phyloP scores from a whole-genome alignment of 192 early-diverging fungal species.

The Linnemannia elongata region DNA sequence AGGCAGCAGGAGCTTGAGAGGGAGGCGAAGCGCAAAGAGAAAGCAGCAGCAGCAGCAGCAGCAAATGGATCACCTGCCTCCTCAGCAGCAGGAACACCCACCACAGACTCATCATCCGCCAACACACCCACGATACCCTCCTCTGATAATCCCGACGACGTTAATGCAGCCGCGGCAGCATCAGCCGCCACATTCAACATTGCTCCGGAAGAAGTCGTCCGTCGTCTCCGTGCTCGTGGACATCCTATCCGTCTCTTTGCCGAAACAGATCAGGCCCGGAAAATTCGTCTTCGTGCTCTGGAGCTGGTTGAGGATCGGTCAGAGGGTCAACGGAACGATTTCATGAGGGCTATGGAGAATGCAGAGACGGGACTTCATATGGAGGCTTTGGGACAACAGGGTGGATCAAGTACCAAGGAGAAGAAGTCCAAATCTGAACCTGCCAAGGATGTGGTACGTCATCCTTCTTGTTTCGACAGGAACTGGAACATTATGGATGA shows the following conservation, averaged over 20 bases:
- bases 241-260: constrained; percentile 95
- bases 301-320: constrained; percentile 87
- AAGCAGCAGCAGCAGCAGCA: constrained; percentile 4
- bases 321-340: constrained; percentile 94
- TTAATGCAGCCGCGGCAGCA: constrained; percentile 21
- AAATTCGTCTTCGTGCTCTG: constrained; percentile 81
- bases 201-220: constrained; percentile 79
- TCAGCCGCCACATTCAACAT: constrained; percentile 65
- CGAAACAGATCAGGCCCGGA: constrained; percentile 85
- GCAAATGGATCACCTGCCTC: constrained; percentile 15
- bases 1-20: constrained; percentile 19
- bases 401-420: constrained; percentile 60
- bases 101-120: background rate
- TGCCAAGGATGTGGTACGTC: constrained; percentile 59
- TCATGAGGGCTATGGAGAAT: constrained; percentile 83
- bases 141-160: constrained; percentile 5
- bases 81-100: background rate
- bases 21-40: constrained; percentile 27
- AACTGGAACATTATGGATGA: background rate
- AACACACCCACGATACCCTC: background rate
- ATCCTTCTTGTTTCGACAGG: background rate
- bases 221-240: constrained; percentile 85
- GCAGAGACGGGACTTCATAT: constrained; percentile 85
- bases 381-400: constrained; percentile 75
- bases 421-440: constrained; percentile 64